These are phyloP conservation scores for Hysterangium stoloniferum DNA, from an alignment of 768 basidiomycete species.

Conservation along the genomic window DNA sequence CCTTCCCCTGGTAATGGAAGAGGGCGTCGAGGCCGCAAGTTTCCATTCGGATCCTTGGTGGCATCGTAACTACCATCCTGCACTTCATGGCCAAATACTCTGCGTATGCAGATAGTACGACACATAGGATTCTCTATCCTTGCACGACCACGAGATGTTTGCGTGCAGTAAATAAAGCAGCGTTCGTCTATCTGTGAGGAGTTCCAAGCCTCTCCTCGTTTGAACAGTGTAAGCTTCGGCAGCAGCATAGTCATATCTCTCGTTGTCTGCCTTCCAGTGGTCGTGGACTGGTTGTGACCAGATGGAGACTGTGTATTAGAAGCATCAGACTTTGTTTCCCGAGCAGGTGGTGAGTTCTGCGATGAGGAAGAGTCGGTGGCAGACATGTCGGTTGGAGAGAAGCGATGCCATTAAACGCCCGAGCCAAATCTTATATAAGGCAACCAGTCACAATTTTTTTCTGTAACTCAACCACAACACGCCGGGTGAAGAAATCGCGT, in stretches of 20 bases:
- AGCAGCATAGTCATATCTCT: not conserved
- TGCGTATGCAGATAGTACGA: slow-evolving; percentile 54
- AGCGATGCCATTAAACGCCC: not conserved
- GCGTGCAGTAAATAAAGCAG: slow-evolving; percentile 56
- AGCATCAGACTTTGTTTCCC: not conserved
- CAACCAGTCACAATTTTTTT: not conserved
- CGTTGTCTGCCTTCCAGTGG: too few relatives aligned
- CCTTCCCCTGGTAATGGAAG: slow-evolving; percentile 8
- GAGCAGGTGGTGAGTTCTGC: not conserved
- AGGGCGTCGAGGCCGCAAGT: not conserved
- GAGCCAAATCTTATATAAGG: slow-evolving; percentile 4
- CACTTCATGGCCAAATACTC: slow-evolving; percentile 61
- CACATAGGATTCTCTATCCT: slow-evolving; percentile 45
- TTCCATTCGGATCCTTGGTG: slow-evolving; percentile 3
- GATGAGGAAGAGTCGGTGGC: not conserved
- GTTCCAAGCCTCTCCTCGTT: slow-evolving; percentile 17
- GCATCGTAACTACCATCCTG: slow-evolving; percentile 18
- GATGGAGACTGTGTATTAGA: slow-evolving; percentile 1
- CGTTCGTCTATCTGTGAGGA: slow-evolving; percentile 58
- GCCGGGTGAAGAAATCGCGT: slow-evolving; percentile 12
- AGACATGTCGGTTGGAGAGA: not conserved
- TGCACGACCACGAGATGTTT: slow-evolving; percentile 46
- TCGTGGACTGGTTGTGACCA: not conserved
- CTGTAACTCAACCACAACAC: not conserved
- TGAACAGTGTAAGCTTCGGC: slow-evolving; percentile 5